These are phyloP conservation scores for Penicillium sp. DNA, from an alignment of 2,329 filamentous ascomycete species.

Conservation along the genomic window DNA sequence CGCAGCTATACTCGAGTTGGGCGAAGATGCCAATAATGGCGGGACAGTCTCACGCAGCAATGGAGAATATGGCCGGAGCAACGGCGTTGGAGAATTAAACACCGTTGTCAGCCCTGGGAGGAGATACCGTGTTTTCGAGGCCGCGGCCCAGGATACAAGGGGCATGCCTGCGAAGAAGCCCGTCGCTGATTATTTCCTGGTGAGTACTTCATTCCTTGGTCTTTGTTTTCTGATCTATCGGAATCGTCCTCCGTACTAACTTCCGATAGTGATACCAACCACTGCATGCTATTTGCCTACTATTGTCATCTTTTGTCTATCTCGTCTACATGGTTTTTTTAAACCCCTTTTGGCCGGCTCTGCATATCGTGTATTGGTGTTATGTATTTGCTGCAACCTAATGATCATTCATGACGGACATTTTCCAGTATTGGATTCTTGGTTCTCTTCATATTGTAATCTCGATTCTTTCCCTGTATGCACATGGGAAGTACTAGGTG, in stretches of 20 bases:
- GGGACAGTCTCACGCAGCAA: conserved; percentile 66
- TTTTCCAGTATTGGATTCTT: conserved; percentile 1
- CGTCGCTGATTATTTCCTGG: conserved; percentile 92
- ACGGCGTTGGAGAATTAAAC: conserved; percentile 48
- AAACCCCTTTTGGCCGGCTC: conserved; percentile 11
- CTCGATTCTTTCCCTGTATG: not conserved
- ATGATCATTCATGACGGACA: conserved; percentile 25
- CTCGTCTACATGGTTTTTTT: conserved; percentile 12
- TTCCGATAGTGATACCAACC: conserved; percentile 22
- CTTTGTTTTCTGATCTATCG: not conserved
- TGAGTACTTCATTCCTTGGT: conserved; percentile 22
- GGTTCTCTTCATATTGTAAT: not conserved
- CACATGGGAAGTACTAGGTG: no score
- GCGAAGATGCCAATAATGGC: conserved; percentile 77
- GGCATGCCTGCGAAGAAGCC: conserved; percentile 99
- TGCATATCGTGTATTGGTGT: conserved; percentile 25
- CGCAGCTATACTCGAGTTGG: conserved; percentile 88
- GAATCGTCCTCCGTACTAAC: conserved; percentile 6
- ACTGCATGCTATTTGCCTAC: conserved; percentile 8
- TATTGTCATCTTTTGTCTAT: conserved; percentile 5
- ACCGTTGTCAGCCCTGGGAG: conserved; percentile 71
- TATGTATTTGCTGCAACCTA: conserved; percentile 19
- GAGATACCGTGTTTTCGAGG: conserved; percentile 92
- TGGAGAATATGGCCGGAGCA: conserved; percentile 45
- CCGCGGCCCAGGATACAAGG: conserved; percentile 89